Evolutionary conservation across 1,284 basidiomycete species (phyloP), one percentile per base, ranked within the genome.

Genomic region (Ustilago cynodontis): DNA sequence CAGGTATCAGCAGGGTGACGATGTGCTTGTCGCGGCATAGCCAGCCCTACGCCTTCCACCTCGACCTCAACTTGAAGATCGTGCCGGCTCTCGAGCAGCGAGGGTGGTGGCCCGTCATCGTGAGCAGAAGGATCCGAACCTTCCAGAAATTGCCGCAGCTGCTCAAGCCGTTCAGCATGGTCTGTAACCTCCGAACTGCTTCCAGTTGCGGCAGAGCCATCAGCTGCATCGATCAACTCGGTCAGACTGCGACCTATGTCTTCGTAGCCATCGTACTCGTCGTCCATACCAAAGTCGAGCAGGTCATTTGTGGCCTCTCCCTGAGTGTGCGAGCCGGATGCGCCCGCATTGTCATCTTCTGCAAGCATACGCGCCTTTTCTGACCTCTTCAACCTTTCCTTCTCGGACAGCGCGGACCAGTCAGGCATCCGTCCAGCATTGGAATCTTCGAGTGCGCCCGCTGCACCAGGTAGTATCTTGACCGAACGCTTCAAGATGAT

Each of bases 201-300:
- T 4, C 64, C 64, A 6, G 70, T 50, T 2, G 9, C 45, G n/a
- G 39, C 52, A 14, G 69, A 58, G 9, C 31, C 57, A 20, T 65
- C 22, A 0, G 66, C 63, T 37, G 66, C 74, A n/a, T 69, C 65
- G 45, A 71, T 65, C 14, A 69, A n/a, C 8, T 69, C 65, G 28
- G 72, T 35, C 41, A 77, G 41, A 35, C 75, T 59, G 14, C 67
- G 68, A 1, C 76, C 76, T 2, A 78, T 68, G 54, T 83, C 80
- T 35, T 82, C 79, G 56, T 82, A 83, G 2, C 80, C 81, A 26
- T 83, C 81, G 51, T 83, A 83, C 31, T 83, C 81, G 20, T 74
- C 61, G 3, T 74, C 71, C 60, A 70, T 65, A 29, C 52, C 64
- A 54, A 81, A 82, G n/a, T 78, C 65, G 39, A 75, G 69, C 52